phyloP scores from a whole-genome alignment of 2,329 filamentous ascomycete genomes.

The Furcasterigmium sp. region DNA sequence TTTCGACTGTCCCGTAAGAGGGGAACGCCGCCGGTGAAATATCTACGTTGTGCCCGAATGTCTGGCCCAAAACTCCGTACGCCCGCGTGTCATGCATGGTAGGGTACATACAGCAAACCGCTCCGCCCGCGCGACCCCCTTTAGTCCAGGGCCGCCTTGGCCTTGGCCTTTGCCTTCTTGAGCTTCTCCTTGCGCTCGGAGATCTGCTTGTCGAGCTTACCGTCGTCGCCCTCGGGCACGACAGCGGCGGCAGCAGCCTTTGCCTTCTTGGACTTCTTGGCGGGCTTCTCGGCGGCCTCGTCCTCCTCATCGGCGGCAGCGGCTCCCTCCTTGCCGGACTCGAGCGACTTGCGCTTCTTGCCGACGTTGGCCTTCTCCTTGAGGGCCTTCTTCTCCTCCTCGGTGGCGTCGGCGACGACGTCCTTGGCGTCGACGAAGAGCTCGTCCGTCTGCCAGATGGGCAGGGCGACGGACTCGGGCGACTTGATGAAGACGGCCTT shows the following conservation, averaged over 20 bases:
- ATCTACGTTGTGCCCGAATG: slow-evolving; percentile 6
- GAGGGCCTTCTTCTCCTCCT: slow-evolving; percentile 41
- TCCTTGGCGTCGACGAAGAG: slow-evolving; percentile 79
- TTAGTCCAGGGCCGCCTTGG: slow-evolving; percentile 44
- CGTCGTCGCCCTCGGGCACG: slow-evolving; percentile 40
- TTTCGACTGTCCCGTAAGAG: no score
- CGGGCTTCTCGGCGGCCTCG: slow-evolving; percentile 25
- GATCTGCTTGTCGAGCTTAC: slow-evolving; percentile 52
- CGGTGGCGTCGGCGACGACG: slow-evolving; percentile 57
- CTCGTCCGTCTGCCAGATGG: slow-evolving; percentile 92
- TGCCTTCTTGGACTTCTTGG: slow-evolving; percentile 40
- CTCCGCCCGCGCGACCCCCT: slow-evolving; percentile 17
- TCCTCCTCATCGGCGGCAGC: slow-evolving; percentile 21
- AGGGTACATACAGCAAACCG: slow-evolving; percentile 6
- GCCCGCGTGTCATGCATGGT: slow-evolving; percentile 14
- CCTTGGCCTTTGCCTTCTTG: slow-evolving; percentile 54
- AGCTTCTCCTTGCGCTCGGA: slow-evolving; percentile 52
- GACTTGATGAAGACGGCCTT: slow-evolving; percentile 86
- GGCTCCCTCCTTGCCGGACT: slow-evolving; percentile 16
- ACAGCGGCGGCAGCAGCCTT: slow-evolving; percentile 17
- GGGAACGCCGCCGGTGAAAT: not conserved
- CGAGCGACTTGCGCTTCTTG: slow-evolving; percentile 58
- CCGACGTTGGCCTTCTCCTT: slow-evolving; percentile 51
- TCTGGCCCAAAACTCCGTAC: slow-evolving; percentile 13
- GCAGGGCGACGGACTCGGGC: slow-evolving; percentile 78